Evolutionary conservation across 495 filamentous ascomycete genomes (phyloP).

Genomic region (Aspergillus biplanus): DNA sequence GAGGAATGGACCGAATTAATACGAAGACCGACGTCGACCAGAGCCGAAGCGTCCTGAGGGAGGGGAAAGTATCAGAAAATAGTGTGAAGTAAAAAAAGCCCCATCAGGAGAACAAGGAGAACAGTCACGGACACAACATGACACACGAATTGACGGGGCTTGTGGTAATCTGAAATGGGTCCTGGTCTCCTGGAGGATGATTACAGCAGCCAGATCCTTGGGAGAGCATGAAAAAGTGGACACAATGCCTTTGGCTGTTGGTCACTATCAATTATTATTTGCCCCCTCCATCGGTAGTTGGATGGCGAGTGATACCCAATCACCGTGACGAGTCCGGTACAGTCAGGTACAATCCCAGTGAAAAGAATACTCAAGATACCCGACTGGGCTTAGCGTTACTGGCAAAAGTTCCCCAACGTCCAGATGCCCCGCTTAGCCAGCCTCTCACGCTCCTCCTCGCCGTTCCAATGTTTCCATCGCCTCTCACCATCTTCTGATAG

Average conservation of each 20-base stretch:
- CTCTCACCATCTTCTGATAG: constrained; percentile 7
- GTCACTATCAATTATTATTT: background rate
- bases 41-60: background rate
- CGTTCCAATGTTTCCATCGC: background rate
- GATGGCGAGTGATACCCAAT: background rate
- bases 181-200: background rate
- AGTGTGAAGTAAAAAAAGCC: background rate
- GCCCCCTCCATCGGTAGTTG: background rate
- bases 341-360: background rate
- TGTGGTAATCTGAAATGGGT: background rate
- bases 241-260: too few species aligned
- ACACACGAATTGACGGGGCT: background rate
- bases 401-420: background rate
- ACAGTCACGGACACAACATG: background rate
- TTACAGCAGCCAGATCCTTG: background rate
- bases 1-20: background rate
- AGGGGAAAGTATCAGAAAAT: background rate
- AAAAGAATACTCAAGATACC: background rate
- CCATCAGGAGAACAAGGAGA: background rate
- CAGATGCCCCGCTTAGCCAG: constrained; percentile 2
- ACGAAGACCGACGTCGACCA: constrained; percentile 1
- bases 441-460: background rate
- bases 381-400: background rate
- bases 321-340: background rate
- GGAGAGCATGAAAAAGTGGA: background rate